Evolutionary conservation across 768 basidiomycete species (phyloP).

Genomic region (Hemileccinum impolitum): DNA sequence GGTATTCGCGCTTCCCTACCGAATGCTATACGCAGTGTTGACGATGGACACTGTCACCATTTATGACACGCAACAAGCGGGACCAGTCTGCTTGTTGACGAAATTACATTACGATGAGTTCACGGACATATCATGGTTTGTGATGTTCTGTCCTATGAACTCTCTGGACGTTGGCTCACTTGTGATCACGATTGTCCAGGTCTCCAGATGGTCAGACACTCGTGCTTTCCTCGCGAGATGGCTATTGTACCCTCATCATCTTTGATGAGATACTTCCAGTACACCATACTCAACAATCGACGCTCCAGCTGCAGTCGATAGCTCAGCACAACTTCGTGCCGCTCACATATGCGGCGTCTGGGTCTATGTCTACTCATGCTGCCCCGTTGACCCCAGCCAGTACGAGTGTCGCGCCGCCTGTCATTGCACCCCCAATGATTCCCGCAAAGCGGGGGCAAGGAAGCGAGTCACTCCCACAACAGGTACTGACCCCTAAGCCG

Average conservation of each 20-base stretch:
- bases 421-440: constrained; percentile 29
- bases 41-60: constrained; percentile 95
- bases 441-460: constrained; percentile 36
- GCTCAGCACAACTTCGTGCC: constrained; percentile 80
- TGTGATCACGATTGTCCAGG: constrained; percentile 46
- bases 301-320: constrained; percentile 86
- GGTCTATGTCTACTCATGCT: constrained; percentile 10
- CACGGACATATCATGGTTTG: constrained; percentile 94
- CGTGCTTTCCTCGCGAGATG: constrained; percentile 89
- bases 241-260: constrained; percentile 92
- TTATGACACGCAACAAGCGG: constrained; percentile 95
- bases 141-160: constrained; percentile 9
- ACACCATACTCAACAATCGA: constrained; percentile 87
- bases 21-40: constrained; percentile 92
- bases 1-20: constrained; percentile 86
- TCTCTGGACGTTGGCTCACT: constrained; percentile 3
- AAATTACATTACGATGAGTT: constrained; percentile 98
- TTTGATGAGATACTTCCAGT: constrained; percentile 93
- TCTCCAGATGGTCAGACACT: constrained; percentile 94
- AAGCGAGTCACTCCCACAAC: constrained; percentile 9
- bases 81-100: constrained; percentile 86
- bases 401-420: constrained; percentile 35
- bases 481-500: constrained; percentile 28
- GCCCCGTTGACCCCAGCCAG: constrained; percentile 26
- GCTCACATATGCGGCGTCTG: constrained; percentile 36